phyloP scores from a whole-genome alignment of 371 early-diverging fungal genomes.

The Mucor lusitanicus region DNA sequence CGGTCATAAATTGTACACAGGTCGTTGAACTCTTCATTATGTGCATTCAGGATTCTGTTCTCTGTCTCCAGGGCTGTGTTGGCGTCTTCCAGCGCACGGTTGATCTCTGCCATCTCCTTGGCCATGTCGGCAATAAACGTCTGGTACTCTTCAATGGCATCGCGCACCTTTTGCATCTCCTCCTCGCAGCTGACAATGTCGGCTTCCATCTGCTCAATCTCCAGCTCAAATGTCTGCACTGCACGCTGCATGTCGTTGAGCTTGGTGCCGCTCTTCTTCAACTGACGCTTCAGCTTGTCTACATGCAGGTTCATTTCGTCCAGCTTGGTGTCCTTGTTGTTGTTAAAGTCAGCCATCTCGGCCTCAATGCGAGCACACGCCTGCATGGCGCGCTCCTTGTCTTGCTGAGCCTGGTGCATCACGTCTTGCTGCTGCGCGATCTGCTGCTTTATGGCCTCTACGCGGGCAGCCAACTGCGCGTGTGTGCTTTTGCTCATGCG shows the following conservation, averaged over 20 bases:
- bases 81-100: not conserved
- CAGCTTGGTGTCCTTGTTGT: slow-evolving; percentile 83
- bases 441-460: slow-evolving; percentile 43
- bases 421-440: slow-evolving; percentile 30
- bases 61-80: slow-evolving; percentile 29
- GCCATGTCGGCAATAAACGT: slow-evolving; percentile 20
- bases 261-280: slow-evolving; percentile 54
- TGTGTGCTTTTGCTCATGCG: slow-evolving; percentile 73
- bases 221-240: slow-evolving; percentile 70
- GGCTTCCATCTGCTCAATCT: slow-evolving; percentile 68
- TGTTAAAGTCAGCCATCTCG: slow-evolving; percentile 89
- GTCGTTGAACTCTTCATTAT: slow-evolving; percentile 52
- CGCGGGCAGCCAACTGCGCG: slow-evolving; percentile 52
- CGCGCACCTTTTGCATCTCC: slow-evolving; percentile 50
- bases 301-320: slow-evolving; percentile 76
- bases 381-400: slow-evolving; percentile 42
- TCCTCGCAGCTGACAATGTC: slow-evolving; percentile 60
- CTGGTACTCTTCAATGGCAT: slow-evolving; percentile 59
- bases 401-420: slow-evolving; percentile 43
- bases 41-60: slow-evolving; percentile 26
- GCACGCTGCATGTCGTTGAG: slow-evolving; percentile 71
- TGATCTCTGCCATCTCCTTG: slow-evolving; percentile 26
- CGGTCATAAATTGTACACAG: slow-evolving; percentile 65
- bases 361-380: slow-evolving; percentile 67
- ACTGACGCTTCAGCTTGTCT: slow-evolving; percentile 53